Base-by-base conservation (phyloP, 148 eudicot genomes). In the Bassia scoparia region DNA sequence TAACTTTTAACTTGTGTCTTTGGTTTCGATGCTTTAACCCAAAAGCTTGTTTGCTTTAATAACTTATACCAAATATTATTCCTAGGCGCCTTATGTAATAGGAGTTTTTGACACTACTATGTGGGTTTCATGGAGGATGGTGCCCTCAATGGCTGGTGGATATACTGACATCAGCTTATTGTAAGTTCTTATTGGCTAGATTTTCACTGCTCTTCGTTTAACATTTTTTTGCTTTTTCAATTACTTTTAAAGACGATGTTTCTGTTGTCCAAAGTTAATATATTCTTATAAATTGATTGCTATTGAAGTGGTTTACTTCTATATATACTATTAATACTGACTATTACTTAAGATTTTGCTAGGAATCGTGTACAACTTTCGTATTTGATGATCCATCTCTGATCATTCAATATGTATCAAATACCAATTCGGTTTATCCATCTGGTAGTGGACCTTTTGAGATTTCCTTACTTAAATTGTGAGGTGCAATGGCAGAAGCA, bases 41-140 rank as follows among this genome's bases (percentile, higher is more conserved):
- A n/a, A 26, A 49, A 54, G 27, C n/a, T n/a, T n/a, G n/a, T n/a
- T 50, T 52, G 23, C 5, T 43, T 35, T 38, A 37, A 18, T 67
- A 67, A 73, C 14, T 70, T 21, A 33, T 23, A 46, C 63, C n/a
- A n/a, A 44, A 16, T 59, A 31, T 27, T 66, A 50, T 79, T 81
- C n/a, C 65, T 83, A 96, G 99, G 82, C 66, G 74, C 43, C 90
- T 96, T 26, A 96, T 96, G 99, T 87, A 80, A 82, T 90, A 84
- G 84, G 96, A 75, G 82, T n/a, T n/a, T 92, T 96, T 59, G 99
- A 96, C 81, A 56, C 92, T 66, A 92, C 90, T 96, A 89, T 82
- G 94, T 90, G 67, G 99, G 90, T 61, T 96, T 96, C 84, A 90
- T 86, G 88, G 81, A 87, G 76, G 97, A 96, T 72, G 99, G 99